Evolutionary conservation across 805 yeast species (phyloP).

Genomic region (Pichia paraexigua): DNA sequence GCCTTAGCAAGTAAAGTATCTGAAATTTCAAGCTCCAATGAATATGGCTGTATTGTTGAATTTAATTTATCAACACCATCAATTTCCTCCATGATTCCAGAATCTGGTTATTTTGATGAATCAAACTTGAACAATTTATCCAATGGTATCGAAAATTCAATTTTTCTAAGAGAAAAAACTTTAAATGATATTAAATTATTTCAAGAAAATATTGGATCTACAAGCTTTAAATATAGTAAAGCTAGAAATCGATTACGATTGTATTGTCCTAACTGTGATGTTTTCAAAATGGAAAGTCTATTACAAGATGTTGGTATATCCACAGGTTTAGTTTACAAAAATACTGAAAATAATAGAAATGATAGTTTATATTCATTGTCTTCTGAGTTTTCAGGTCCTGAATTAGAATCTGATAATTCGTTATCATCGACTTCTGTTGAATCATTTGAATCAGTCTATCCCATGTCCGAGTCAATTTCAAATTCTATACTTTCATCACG

Average conservation of each 20-base stretch:
- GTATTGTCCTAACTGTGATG: slow-evolving; percentile 70
- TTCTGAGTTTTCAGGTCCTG: slow-evolving; percentile 7
- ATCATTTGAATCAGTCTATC: not conserved
- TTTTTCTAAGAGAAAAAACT: slow-evolving; percentile 15
- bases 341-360: not conserved
- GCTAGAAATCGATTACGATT: slow-evolving; percentile 25
- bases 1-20: slow-evolving; percentile 30
- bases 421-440: not conserved
- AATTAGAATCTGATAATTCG: slow-evolving; percentile 1
- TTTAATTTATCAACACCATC: slow-evolving; percentile 35
- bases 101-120: slow-evolving; percentile 22
- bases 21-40: slow-evolving; percentile 12
- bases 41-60: slow-evolving; percentile 49
- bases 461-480: not conserved
- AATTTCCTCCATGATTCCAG: slow-evolving; percentile 11
- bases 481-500: not conserved
- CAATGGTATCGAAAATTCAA: slow-evolving; percentile 8
- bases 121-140: slow-evolving; percentile 6
- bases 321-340: slow-evolving; percentile 20
- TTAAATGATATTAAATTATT: slow-evolving; percentile 17
- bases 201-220: slow-evolving; percentile 27
- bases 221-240: slow-evolving; percentile 34
- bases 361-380: not conserved
- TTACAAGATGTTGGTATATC: slow-evolving; percentile 52
- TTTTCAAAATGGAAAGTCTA: slow-evolving; percentile 45